A percentile compares a stretch with the other conserved stretches of the same genome.
Evolutionary conservation across 78 protist species (phyloP).

Genomic region (Dictyostelium discoideum): dicty_2.7 NC_007088.5:7429501-7430000

Average conservation of each 20-base stretch:
- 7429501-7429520: neutral
- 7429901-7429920: neutral
- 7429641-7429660: slow-evolving; percentile 10
- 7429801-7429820: neutral
- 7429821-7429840: neutral
- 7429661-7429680: neutral
- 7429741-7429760: slow-evolving; percentile 1
- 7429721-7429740: neutral
- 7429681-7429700: neutral
- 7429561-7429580: neutral
- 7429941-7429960: neutral
- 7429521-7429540: neutral
- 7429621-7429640: slow-evolving; percentile 10
- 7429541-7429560: neutral
- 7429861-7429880: neutral
- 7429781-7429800: neutral
- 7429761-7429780: slow-evolving; percentile 12
- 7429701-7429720: neutral
- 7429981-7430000: neutral
- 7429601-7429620: slow-evolving; percentile 10
- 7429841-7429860: neutral
- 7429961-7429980: neutral
- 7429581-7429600: neutral
- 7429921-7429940: neutral
- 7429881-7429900: neutral